phyloP scores from a whole-genome alignment of 371 early-diverging fungal species.

The Mortierella sp. region DNA sequence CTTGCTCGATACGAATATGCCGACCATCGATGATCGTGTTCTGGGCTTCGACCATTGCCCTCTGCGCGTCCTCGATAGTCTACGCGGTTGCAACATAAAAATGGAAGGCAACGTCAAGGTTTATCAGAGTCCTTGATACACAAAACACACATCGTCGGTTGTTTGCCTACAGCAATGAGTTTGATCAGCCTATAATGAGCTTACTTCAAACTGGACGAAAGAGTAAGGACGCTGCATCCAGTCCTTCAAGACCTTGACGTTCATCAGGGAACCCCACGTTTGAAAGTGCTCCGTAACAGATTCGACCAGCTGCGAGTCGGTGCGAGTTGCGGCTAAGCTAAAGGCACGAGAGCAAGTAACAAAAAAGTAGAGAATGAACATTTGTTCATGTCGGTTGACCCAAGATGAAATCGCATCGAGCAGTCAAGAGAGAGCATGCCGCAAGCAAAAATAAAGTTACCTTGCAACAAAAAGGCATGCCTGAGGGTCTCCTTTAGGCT shows the following conservation, averaged over 20 bases:
- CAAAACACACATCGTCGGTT: not conserved
- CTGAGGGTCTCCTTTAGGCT: conserved; percentile 55
- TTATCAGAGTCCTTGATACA: not conserved
- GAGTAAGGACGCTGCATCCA: conserved; percentile 87
- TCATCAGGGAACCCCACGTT: conserved; percentile 76
- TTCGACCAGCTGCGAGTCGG: conserved; percentile 71
- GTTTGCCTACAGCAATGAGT: not conserved
- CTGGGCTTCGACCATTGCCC: conserved; percentile 78
- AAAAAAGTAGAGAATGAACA: not conserved
- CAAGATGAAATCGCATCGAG: not conserved
- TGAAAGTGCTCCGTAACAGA: conserved; percentile 77
- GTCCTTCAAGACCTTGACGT: conserved; percentile 88
- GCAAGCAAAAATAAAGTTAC: conserved; percentile 33
- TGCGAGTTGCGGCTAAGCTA: conserved; percentile 74
- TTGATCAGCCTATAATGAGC: not conserved
- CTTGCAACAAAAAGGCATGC: conserved; percentile 76
- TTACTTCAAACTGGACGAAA: conserved; percentile 87
- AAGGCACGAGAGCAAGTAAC: not conserved
- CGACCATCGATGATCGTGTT: conserved; percentile 80
- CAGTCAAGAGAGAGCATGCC: not conserved
- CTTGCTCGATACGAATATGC: conserved; percentile 87
- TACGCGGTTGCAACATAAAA: not conserved
- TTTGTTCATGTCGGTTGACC: too few species aligned
- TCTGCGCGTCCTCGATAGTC: conserved; percentile 70
- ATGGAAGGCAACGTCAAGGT: not conserved